Percentiles rank a stretch among this genome's conserved stretches.
Conservation (phyloP, 441 rosid species). For the Populus hybrid region DNA sequence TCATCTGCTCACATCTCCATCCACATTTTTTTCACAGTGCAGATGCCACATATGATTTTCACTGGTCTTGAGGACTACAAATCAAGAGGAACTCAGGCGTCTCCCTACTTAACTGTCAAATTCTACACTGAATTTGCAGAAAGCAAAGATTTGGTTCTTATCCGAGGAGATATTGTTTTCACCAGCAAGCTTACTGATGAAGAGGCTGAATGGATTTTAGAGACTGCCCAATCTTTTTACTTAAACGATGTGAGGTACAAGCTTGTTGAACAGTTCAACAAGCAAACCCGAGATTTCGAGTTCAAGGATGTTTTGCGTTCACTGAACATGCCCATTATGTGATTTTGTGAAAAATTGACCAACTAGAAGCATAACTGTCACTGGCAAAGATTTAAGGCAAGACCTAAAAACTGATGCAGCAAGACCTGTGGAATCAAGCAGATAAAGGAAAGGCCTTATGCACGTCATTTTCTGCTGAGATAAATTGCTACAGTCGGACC, state of each 20-base stretch:
- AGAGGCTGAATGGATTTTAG: constrained; percentile 82
- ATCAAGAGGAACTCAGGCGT: constrained; percentile 88
- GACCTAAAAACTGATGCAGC: not conserved
- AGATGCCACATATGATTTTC: constrained; percentile 81
- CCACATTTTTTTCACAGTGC: constrained; percentile 47
- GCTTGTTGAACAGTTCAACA: constrained; percentile 79
- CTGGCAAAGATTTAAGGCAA: not conserved
- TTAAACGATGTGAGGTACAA: constrained; percentile 70
- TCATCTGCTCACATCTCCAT: not conserved
- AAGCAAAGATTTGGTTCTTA: constrained; percentile 72
- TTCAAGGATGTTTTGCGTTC: constrained; percentile 83
- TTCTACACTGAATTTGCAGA: constrained; percentile 77
- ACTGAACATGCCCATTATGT: constrained; percentile 68
- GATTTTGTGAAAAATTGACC: constrained; percentile 19
- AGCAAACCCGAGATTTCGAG: constrained; percentile 67
- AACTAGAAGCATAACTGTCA: not conserved
- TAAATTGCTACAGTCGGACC: not conserved
- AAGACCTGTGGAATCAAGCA: not conserved
- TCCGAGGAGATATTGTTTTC: constrained; percentile 80
- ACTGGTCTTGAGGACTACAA: constrained; percentile 97
- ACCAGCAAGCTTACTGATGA: constrained; percentile 79
- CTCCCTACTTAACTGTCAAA: constrained; percentile 64
- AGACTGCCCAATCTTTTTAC: constrained; percentile 80
- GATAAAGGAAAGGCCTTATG: not conserved
- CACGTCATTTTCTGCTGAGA: not conserved